Evolutionary conservation across 257 asterid genomes (phyloP), one percentile per base, ranked within the genome.

Genomic region (Solanum chiquidenum): DNA sequence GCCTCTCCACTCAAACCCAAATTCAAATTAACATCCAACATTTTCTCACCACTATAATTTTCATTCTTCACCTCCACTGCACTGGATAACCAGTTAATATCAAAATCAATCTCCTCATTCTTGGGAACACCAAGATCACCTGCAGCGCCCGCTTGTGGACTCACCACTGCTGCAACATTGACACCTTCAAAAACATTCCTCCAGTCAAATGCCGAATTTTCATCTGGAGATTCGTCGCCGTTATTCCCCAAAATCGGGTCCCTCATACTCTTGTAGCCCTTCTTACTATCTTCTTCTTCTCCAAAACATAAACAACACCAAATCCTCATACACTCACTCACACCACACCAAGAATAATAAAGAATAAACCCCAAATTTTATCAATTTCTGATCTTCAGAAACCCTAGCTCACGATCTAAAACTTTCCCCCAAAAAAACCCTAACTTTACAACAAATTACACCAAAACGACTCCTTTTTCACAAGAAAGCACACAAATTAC

Each of bases 231-330:
- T 29, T 86, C 95, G 76, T 86, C 92, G 37, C 86, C 69, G 86
- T 84, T 93, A 91, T 89, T 91, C 84, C 92, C 95, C 83, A 87
- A 89, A 88, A 87, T 86, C 20, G 80, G 93, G 74, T 91, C 93
- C 88, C 90, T 92, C 94, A 87, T 92, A 14, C 66, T 86, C 89
- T 69, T 62, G 85, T 35, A 6, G 62, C 75, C 27, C 20, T 33
- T 14, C 46, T 76, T 34, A 71, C 11, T 21, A 62, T 89, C 35
- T 68, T 94, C 95, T 87, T 89, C 93, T 87, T 86, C 94, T 82
- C 94, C 96, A 84, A 96, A 95, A 91, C 98, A 97, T 18, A 89
- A 90, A 90, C 92, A 94, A 91, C 96, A 93, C 95, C 98, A 92
- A 92, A 93, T 94, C 95, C 91, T 94, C 99, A 97, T 94, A 94